A percentile compares a stretch with the other conserved stretches of the same genome.
Conservation (phyloP, 257 asterid species). For the Fraxinus cuspidata region DNA sequence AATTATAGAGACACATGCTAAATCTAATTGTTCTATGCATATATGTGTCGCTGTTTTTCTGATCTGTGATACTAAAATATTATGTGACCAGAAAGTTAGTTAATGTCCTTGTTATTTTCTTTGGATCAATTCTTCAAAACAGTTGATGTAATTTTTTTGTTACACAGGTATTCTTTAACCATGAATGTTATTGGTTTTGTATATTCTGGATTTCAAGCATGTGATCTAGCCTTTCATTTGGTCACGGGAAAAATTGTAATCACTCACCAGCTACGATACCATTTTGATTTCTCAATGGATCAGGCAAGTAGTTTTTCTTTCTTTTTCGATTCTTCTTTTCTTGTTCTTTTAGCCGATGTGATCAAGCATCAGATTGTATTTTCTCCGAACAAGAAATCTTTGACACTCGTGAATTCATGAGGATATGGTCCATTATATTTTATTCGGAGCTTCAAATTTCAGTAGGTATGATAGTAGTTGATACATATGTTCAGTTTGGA, state of each 20-base stretch:
- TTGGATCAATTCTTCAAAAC: background rate
- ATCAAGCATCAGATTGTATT: background rate
- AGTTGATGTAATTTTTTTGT: background rate
- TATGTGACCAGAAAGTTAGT: background rate
- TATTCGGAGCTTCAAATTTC: too few relatives aligned
- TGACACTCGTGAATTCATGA: too few relatives aligned
- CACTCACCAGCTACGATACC: conserved; percentile 56
- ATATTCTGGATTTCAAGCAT: conserved; percentile 72
- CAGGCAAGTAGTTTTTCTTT: conserved; percentile 56
- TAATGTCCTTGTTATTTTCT: background rate
- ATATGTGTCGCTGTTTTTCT: background rate
- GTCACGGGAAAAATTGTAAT: conserved; percentile 57
- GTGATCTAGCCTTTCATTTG: conserved; percentile 52
- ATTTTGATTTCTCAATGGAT: conserved; percentile 72
- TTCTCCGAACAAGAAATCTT: background rate
- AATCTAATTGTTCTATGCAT: background rate
- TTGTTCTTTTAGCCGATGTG: background rate
- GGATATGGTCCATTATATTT: too few relatives aligned
- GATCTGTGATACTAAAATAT: background rate
- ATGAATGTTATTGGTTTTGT: conserved; percentile 74
- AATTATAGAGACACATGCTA: background rate
- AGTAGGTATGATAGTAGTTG: too few relatives aligned
- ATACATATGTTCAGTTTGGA: too few relatives aligned
- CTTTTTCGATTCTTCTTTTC: background rate
- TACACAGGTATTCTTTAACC: conserved; percentile 63